A percentile compares a stretch with the other conserved stretches of the same genome.
Conservation (phyloP, 1,139 yeast species). For the Wickerhamomyces sp. region DNA sequence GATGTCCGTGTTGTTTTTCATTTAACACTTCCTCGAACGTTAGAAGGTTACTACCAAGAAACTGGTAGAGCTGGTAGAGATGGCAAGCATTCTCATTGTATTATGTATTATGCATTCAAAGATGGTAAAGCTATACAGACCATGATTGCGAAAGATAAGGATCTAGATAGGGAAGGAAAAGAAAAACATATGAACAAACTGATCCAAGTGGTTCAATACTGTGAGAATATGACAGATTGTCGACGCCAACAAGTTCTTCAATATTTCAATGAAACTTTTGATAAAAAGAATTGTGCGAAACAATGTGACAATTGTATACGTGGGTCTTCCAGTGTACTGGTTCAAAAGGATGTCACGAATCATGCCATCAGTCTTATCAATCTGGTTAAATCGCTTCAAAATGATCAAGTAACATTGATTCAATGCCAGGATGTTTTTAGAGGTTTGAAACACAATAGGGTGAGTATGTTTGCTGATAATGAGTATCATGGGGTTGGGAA, state of each 20-base stretch:
- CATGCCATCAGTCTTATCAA: constrained; percentile 56
- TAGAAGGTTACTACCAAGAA: constrained; percentile 96
- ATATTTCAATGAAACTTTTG: constrained; percentile 82
- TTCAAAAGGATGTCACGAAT: constrained; percentile 65
- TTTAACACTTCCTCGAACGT: constrained; percentile 79
- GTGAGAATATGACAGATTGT: constrained; percentile 89
- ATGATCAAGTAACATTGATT: constrained; percentile 64
- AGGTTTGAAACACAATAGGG: constrained; percentile 65
- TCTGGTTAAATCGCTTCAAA: constrained; percentile 54
- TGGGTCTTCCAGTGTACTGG: constrained; percentile 39
- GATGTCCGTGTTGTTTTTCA: constrained; percentile 92
- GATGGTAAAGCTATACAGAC: constrained; percentile 74
- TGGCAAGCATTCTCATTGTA: constrained; percentile 76
- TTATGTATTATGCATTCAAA: constrained; percentile 71
- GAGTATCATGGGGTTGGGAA: constrained; percentile 70
- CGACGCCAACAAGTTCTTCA: constrained; percentile 84
- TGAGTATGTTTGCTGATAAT: constrained; percentile 61
- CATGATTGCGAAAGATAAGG: constrained; percentile 74
- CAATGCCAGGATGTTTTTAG: constrained; percentile 81
- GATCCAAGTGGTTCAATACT: constrained; percentile 82
- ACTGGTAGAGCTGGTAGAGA: constrained; percentile 99
- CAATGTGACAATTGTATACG: constrained; percentile 84
- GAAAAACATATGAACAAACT: constrained; percentile 77
- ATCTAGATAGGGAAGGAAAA: constrained; percentile 57
- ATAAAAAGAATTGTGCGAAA: constrained; percentile 58